Evolutionary conservation across 1,284 basidiomycete species (phyloP), one percentile per base, ranked within the genome.

Genomic region (Vanrija humicola): DNA sequence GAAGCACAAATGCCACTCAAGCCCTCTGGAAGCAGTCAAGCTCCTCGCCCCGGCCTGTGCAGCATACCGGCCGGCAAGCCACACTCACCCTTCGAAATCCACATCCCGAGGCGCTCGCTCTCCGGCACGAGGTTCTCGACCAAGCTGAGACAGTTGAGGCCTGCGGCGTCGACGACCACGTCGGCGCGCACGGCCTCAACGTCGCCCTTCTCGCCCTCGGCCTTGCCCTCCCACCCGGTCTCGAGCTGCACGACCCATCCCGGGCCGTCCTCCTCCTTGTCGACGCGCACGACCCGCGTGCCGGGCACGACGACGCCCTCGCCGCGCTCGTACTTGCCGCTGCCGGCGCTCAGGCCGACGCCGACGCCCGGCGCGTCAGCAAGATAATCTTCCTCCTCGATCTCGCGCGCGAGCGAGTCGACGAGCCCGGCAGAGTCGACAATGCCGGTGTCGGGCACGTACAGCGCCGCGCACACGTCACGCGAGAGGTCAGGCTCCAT

Each of bases 401-500:
- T 85, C 50, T 94, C 89, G 62, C 81, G 82, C 70, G 90, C 89
- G 38, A 97, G 79, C 58, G 82, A 86, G 63, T 85, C 81, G 83
- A 93, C 89, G 46, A 89, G 77, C 5, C 84, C 75, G 77, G 95
- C 92, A 0, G 89, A 89, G 72, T 94, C 89, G 3, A 98, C 77
- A 59, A 98, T 96, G 1, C 95, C 95, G 0, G 95, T 97, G 64
- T 87, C 84, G 3, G 89, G 86, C 56, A 87, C 90, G 76, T 86
- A 85, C 19, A 98, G 74, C 0, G 92, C 91, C 14, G 81, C 82
- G 0, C 79, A 78, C 51, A 97, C 88, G 43, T 84, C 79, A 3
- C 73, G 66, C 0, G 88, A 87, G 1, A 98, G 78, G 64, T 89
- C 83, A 0, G 94, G 93, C 72, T 97, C 95, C 58, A 93, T 74